These are phyloP conservation scores for Chaetothyriales sp. DNA, from an alignment of 2,329 filamentous ascomycete species.

Conservation along the genomic window DNA sequence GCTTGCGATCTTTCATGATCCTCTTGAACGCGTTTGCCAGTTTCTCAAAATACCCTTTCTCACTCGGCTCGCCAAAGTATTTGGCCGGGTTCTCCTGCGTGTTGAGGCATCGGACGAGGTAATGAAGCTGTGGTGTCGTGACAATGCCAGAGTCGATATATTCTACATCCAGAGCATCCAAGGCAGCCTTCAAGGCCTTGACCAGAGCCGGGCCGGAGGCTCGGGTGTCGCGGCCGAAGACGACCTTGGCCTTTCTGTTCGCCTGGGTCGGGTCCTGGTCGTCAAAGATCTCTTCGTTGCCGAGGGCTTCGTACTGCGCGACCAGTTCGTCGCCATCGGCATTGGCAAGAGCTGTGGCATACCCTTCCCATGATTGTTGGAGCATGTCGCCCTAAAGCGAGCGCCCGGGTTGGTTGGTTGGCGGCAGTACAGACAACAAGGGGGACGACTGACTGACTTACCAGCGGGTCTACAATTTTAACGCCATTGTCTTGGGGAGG, in stretches of 20 bases:
- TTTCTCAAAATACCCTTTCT: constrained; percentile 92
- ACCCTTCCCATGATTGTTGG: constrained; percentile 69
- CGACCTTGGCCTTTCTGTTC: constrained; percentile 53
- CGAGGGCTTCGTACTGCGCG: constrained; percentile 60
- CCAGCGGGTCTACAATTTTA: constrained; percentile 90
- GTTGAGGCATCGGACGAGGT: constrained; percentile 86
- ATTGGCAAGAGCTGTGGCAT: constrained; percentile 83
- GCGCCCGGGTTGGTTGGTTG: no score
- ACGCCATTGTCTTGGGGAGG: constrained; percentile 79
- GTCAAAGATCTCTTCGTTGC: constrained; percentile 55
- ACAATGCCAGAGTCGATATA: constrained; percentile 77
- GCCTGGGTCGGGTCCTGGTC: not conserved
- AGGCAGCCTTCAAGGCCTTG: constrained; percentile 59
- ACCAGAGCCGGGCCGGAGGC: constrained; percentile 79
- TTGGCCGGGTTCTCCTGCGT: constrained; percentile 73
- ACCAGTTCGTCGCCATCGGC: constrained; percentile 59
- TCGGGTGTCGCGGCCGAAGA: constrained; percentile 84
- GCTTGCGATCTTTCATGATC: constrained; percentile 60
- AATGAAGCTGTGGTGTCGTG: constrained; percentile 96
- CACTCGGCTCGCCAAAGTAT: constrained; percentile 68
- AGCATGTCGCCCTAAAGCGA: constrained; percentile 6
- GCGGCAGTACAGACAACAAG: not conserved
- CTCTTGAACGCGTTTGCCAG: constrained; percentile 68
- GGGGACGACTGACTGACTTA: constrained; percentile 23
- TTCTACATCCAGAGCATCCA: constrained; percentile 59